Evolutionary conservation across 768 basidiomycete genomes (phyloP).

Genomic region (Suillus clintonianus): DNA sequence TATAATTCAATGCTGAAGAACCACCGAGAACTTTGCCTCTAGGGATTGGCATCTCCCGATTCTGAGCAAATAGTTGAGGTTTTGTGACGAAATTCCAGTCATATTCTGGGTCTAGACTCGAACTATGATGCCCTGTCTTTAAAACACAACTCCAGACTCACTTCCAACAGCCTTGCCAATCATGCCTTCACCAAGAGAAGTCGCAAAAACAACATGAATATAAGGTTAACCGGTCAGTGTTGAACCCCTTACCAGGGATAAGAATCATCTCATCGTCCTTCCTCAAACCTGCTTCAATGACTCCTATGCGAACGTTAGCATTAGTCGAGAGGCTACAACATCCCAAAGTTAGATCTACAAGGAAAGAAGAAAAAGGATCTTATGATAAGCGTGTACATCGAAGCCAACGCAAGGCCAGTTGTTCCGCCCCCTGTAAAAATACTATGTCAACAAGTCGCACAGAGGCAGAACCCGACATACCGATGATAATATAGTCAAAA

Average conservation of each 20-base stretch:
- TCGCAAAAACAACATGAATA: background rate
- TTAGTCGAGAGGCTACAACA: conserved; percentile 12
- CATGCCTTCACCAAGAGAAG: conserved; percentile 4
- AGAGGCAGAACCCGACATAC: conserved; percentile 4
- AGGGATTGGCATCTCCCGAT: conserved; percentile 10
- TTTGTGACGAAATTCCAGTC: conserved; percentile 16
- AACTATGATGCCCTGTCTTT: background rate
- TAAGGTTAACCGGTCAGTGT: background rate
- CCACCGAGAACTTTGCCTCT: conserved; percentile 16
- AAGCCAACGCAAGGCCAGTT: conserved; percentile 15
- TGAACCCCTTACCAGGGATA: conserved; percentile 5
- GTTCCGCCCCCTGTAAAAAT: conserved; percentile 13
- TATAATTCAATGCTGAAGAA: conserved; percentile 13
- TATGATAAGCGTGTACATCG: conserved; percentile 8
- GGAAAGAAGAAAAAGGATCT: background rate
- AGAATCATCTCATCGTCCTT: conserved; percentile 15
- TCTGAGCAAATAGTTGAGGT: conserved; percentile 9
- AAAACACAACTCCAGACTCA: conserved; percentile 2
- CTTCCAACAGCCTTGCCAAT: conserved; percentile 10
- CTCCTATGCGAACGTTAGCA: conserved; percentile 4
- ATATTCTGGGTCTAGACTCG: conserved; percentile 14
- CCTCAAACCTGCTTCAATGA: conserved; percentile 18
- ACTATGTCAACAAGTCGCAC: background rate
- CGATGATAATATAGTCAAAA: conserved; percentile 20
- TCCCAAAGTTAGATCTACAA: background rate